These are phyloP conservation scores for Mycoemilia scoparia DNA, from an alignment of 192 early-diverging fungal species.

Conservation along the genomic window DNA sequence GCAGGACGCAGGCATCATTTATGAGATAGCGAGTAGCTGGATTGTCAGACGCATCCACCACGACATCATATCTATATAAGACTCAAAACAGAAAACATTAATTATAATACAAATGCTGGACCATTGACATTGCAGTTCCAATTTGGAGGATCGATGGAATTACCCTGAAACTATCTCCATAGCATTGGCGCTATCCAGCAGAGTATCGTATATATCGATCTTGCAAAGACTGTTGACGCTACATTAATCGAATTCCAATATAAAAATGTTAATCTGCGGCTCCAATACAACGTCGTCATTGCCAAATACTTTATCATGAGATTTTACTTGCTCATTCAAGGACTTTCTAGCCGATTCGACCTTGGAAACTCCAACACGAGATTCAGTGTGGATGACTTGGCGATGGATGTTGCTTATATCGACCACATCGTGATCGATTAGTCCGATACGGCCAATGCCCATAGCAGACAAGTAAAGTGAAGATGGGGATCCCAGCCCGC, in stretches of 20 bases:
- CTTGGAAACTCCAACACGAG: conserved; percentile 40
- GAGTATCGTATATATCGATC: conserved; percentile 40
- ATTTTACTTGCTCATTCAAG: no score
- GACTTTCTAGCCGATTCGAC: conserved; percentile 52
- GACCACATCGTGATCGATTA: conserved; percentile 82
- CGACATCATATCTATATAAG: conserved; percentile 55
- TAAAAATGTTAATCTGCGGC: no score
- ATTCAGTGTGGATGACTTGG: conserved; percentile 81
- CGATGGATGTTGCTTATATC: conserved; percentile 86
- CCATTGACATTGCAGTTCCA: not conserved
- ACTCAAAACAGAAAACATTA: not conserved
- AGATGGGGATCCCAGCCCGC: conserved; percentile 80
- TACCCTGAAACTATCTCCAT: conserved; percentile 54
- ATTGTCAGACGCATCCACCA: conserved; percentile 89
- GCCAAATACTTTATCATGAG: conserved; percentile 7
- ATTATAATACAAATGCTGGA: not conserved
- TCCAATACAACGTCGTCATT: not conserved
- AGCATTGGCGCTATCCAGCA: conserved; percentile 72
- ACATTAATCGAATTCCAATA: no score
- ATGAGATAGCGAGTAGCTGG: conserved; percentile 86
- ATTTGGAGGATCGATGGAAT: conserved; percentile 3
- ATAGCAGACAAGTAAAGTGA: conserved; percentile 75
- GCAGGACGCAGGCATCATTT: conserved; percentile 82
- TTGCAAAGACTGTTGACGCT: conserved; percentile 52
- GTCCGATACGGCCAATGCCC: conserved; percentile 74